Evolutionary conservation across 164 flowering plant species (phyloP).

Genomic region (Warburgia ugandensis): DNA sequence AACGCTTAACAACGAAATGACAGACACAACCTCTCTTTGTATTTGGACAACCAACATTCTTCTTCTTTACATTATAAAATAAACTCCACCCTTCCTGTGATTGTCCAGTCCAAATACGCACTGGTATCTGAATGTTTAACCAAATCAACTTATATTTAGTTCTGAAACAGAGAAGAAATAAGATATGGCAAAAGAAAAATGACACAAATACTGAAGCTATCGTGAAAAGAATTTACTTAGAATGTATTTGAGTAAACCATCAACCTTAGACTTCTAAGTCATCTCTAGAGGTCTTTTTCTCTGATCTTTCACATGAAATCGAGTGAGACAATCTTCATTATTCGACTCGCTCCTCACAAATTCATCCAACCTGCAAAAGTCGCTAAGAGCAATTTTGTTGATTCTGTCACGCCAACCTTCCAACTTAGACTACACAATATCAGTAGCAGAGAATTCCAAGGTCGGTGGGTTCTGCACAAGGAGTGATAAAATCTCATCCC

Average conservation of each 20-base stretch:
- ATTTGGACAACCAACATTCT: slow-evolving; percentile 79
- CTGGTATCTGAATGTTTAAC: slow-evolving; percentile 74
- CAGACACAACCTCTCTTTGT: slow-evolving; percentile 93
- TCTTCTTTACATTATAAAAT: slow-evolving; percentile 58
- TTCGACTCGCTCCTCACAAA: slow-evolving; percentile 86
- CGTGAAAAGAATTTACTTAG: no score
- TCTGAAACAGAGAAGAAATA: no score
- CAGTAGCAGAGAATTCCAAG: slow-evolving; percentile 69
- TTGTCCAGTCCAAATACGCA: slow-evolving; percentile 99
- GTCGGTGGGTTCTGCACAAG: slow-evolving; percentile 87
- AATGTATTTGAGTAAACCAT: slow-evolving; percentile 88
- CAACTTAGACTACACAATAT: slow-evolving; percentile 83
- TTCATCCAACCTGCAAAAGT: slow-evolving; percentile 84
- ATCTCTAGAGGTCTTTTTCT: slow-evolving; percentile 45
- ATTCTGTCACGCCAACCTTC: slow-evolving; percentile 88
- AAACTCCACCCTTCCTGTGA: slow-evolving; percentile 75
- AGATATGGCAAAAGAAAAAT: no score
- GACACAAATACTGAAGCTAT: no score
- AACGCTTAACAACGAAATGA: slow-evolving; percentile 87
- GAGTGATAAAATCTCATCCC: slow-evolving; percentile 85
- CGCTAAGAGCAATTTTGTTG: slow-evolving; percentile 80
- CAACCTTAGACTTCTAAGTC: slow-evolving; percentile 79
- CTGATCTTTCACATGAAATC: slow-evolving; percentile 94
- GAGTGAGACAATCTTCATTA: slow-evolving; percentile 79
- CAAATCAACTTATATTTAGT: slow-evolving; percentile 14